A percentile compares a stretch with the other conserved stretches of the same genome.
Evolutionary conservation across 2,329 filamentous ascomycete genomes (phyloP).

Genomic region (Acrodontium crateriforme): DNA sequence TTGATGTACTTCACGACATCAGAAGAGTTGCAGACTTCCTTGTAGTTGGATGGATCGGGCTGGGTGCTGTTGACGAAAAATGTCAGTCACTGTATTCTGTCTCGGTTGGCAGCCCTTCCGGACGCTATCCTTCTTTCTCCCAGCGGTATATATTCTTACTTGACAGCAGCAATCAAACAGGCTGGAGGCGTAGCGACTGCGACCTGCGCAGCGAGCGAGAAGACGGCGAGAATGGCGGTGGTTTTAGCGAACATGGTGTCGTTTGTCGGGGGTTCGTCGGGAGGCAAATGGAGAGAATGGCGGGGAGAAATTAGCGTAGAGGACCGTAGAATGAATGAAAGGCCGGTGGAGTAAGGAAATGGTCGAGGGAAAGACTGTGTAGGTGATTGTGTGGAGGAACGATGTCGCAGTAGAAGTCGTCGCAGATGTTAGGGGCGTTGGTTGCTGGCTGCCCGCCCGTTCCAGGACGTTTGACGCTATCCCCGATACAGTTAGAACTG

Average conservation of each 20-base stretch:
- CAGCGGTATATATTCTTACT: conserved; percentile 32
- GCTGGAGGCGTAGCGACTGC: conserved; percentile 33
- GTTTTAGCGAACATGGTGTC: conserved; percentile 34
- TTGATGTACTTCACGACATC: conserved; percentile 15
- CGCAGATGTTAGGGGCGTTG: too few species aligned
- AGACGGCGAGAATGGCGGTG: conserved; percentile 28
- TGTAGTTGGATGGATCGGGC: conserved; percentile 19
- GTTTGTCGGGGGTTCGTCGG: too few species aligned
- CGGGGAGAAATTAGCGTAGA: too few species aligned
- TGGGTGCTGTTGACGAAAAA: conserved; percentile 16
- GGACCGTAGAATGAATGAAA: too few species aligned
- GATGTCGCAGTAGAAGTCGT: too few species aligned
- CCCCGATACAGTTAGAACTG: too few species aligned
- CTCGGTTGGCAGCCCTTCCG: neutral
- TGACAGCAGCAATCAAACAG: conserved; percentile 38
- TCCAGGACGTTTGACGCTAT: too few species aligned
- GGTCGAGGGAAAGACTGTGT: too few species aligned
- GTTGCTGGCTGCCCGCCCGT: too few species aligned
- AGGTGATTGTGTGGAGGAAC: neutral
- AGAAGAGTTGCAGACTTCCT: conserved; percentile 18
- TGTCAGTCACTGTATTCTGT: conserved; percentile 2
- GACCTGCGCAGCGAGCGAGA: conserved; percentile 31
- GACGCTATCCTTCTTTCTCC: too few species aligned
- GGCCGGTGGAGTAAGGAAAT: too few species aligned
- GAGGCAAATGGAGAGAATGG: too few species aligned